Evolutionary conservation across 169 alveolate genomes (phyloP).

Genomic region (Babesia caballi): DNA sequence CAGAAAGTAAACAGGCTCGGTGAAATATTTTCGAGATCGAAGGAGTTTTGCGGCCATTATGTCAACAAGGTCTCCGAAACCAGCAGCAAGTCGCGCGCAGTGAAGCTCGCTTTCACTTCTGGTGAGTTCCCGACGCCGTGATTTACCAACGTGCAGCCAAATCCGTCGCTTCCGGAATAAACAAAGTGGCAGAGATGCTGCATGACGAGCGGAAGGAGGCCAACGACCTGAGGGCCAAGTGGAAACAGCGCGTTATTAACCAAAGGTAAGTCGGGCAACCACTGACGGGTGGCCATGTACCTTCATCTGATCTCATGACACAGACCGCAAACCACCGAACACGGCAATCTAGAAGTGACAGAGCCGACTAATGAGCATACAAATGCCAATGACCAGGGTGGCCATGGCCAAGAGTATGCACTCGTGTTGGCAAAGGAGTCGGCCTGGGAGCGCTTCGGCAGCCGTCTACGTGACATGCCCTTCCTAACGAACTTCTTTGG

Average conservation of each 20-base stretch:
- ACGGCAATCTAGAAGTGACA: too few relatives aligned
- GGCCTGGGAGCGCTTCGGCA: conserved; percentile 84
- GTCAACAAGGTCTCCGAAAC: conserved; percentile 50
- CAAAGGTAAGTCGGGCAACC: conserved; percentile 1
- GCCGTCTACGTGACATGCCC: conserved; percentile 85
- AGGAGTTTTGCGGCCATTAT: conserved; percentile 27
- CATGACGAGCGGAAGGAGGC: conserved; percentile 49
- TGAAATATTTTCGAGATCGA: conserved; percentile 39
- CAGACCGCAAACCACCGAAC: not conserved
- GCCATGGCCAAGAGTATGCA: conserved; percentile 39
- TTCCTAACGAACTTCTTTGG: conserved; percentile 83
- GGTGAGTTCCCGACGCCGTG: conserved; percentile 1
- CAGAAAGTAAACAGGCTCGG: conserved; percentile 60
- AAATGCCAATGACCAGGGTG: not conserved
- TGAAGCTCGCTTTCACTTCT: conserved; percentile 34
- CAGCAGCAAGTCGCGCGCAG: conserved; percentile 33
- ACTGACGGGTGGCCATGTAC: not conserved
- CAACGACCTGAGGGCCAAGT: conserved; percentile 26
- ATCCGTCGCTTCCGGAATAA: conserved; percentile 56
- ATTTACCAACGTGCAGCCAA: conserved; percentile 20
- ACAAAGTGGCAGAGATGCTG: conserved; percentile 64
- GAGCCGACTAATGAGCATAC: too few relatives aligned
- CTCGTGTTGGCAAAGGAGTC: conserved; percentile 75
- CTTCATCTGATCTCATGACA: not conserved
- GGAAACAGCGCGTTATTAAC: conserved; percentile 28